Evolutionary conservation across 2,329 filamentous ascomycete species (phyloP), one percentile per base, ranked within the genome.

Genomic region (Aspergillus brunneoviolaceus): DNA sequence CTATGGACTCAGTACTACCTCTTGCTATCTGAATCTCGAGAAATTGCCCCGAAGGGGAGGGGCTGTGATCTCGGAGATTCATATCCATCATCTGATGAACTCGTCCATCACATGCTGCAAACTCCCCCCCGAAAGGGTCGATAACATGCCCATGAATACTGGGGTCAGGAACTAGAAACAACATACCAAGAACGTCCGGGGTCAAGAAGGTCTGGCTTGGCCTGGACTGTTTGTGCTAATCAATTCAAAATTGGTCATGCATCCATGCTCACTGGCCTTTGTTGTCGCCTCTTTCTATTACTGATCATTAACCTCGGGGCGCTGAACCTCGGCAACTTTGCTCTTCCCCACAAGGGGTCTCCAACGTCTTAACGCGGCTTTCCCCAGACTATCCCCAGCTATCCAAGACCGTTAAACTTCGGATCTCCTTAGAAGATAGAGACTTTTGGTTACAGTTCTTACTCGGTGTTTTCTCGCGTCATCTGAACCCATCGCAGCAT

Each of bases 271-370:
- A 35, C 14, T 16, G 33, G 11, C 39, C 39, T 45, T 19, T 35
- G 33, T 16, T 29, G 39, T 29, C 21, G 23, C 21, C 31, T 45
- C 23, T 21, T 33, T n/a, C 48, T 39, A 53, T 33, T 57, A 45
- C 39, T 45, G 39, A 45, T 27, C 39, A 51, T 5, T 27, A 45
- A 25, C 59, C 16, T 33, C 42, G 35, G 51, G 51, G 52, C 50
- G 39, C 16, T 59, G 63, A 65, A 72, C 72, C 72, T 74, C 72
- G 72, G 72, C 69, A 73, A 69, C 60, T 73, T 50, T 51, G 52
- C 19, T 29, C 56, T 65, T 56, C 69, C 66, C 69, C 69, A 69
- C 69, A 58, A 63, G 39, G 63, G 57, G 62, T 66, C 70, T 56
- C 55, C 23, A 53, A 63, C 61, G 61, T 59, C 60, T 65, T 61